These are phyloP conservation scores for Malassezia caprae DNA, from an alignment of 1,284 basidiomycete genomes.

Conservation along the genomic window DNA sequence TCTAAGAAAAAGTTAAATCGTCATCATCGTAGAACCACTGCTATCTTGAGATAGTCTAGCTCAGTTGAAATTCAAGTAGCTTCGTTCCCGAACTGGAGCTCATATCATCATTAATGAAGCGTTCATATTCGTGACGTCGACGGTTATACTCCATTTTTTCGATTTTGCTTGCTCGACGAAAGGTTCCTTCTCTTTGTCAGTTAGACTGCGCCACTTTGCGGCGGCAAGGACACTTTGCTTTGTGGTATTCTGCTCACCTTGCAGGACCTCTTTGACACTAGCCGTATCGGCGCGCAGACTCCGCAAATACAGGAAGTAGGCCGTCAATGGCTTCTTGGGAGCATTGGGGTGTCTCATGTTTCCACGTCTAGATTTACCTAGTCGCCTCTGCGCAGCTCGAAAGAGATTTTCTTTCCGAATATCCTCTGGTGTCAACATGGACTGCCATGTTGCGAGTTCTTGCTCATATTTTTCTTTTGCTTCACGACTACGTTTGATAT, in stretches of 20 bases:
- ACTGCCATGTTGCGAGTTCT: slow-evolving; percentile 74
- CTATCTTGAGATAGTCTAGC: no score
- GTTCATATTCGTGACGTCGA: slow-evolving; percentile 35
- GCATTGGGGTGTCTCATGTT: slow-evolving; percentile 96
- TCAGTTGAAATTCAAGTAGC: background rate
- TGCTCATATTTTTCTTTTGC: slow-evolving; percentile 71
- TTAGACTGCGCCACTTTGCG: slow-evolving; percentile 79
- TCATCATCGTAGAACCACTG: background rate
- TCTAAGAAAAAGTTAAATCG: background rate
- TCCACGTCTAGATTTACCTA: slow-evolving; percentile 81
- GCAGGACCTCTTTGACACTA: slow-evolving; percentile 61
- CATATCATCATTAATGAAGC: background rate
- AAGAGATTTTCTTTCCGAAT: slow-evolving; percentile 86
- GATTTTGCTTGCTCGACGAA: slow-evolving; percentile 37
- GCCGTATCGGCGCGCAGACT: slow-evolving; percentile 38
- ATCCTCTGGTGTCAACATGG: slow-evolving; percentile 80
- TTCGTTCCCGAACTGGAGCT: slow-evolving; percentile 10
- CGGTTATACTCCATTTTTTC: slow-evolving; percentile 42
- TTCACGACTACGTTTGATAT: slow-evolving; percentile 57
- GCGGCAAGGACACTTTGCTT: slow-evolving; percentile 89
- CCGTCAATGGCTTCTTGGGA: slow-evolving; percentile 85
- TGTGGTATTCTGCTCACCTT: slow-evolving; percentile 84
- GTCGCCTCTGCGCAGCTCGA: slow-evolving; percentile 80
- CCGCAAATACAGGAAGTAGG: slow-evolving; percentile 90
- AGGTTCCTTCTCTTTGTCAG: slow-evolving; percentile 66